Evolutionary conservation across 805 yeast genomes (phyloP).

Genomic region (Ogataea trehaloabstinens): DNA sequence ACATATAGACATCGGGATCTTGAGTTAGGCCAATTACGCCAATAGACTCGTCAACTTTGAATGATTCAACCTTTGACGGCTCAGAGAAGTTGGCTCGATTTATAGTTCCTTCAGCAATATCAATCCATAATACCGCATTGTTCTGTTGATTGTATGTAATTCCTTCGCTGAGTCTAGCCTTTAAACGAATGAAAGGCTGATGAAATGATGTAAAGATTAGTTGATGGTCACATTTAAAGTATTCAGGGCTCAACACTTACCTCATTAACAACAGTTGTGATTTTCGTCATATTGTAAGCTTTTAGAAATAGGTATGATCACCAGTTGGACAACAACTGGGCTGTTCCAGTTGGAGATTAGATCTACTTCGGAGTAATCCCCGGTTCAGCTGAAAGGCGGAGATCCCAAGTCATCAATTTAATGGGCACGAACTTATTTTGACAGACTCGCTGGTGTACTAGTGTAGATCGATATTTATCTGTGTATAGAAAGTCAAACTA

Average conservation of each 20-base stretch:
- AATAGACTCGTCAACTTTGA: conserved; percentile 41
- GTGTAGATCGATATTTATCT: too few species aligned
- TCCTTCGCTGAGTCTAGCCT: conserved; percentile 61
- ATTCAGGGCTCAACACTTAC: conserved; percentile 10
- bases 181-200: conserved; percentile 27
- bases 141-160: conserved; percentile 58
- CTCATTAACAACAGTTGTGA: conserved; percentile 2
- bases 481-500: too few species aligned
- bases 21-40: conserved; percentile 74
- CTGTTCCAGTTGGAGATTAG: too few species aligned
- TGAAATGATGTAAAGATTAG: background rate
- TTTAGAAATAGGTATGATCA: too few species aligned
- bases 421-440: too few species aligned
- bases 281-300: background rate
- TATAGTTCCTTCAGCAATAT: conserved; percentile 40
- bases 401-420: too few species aligned
- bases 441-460: too few species aligned
- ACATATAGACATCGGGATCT: conserved; percentile 50
- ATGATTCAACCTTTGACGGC: conserved; percentile 33
- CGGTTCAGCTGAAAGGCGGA: too few species aligned
- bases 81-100: conserved; percentile 33
- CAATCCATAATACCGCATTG: conserved; percentile 50
- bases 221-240: background rate
- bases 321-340: too few species aligned
- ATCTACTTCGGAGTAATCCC: too few species aligned